Percentiles rank a stretch among this genome's conserved stretches.
Evolutionary conservation across 1,284 basidiomycete species (phyloP).

Genomic region (Puccinia coronata): DNA sequence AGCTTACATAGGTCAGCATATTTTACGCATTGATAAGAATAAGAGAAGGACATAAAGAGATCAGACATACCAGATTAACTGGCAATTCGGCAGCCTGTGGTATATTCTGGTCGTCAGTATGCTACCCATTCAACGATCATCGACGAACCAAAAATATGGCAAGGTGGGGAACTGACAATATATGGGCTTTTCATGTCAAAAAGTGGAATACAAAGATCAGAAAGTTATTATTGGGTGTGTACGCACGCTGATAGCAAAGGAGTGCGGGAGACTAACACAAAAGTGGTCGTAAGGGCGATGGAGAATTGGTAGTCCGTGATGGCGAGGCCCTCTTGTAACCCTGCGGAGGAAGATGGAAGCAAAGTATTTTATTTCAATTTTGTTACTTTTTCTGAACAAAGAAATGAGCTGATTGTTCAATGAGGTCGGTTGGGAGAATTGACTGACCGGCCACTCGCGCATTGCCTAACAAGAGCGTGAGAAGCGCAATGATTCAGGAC

Average conservation of each 20-base stretch:
- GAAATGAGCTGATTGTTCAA: not conserved
- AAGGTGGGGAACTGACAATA: constrained; percentile 39
- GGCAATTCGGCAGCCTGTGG: constrained; percentile 43
- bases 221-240: not conserved
- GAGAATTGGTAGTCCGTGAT: constrained; percentile 43
- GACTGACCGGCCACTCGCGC: constrained; percentile 46
- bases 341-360: not conserved
- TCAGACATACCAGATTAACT: constrained; percentile 29
- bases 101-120: not conserved
- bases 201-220: not conserved
- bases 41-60: not conserved
- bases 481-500: not conserved
- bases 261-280: constrained; percentile 25
- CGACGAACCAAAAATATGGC: too few species aligned
- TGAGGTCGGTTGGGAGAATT: not conserved
- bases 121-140: too few species aligned
- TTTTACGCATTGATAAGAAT: not conserved
- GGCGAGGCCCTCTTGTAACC: constrained; percentile 31
- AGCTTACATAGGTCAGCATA: not conserved
- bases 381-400: not conserved
- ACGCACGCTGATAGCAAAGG: not conserved
- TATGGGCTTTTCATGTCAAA: too few species aligned
- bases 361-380: not conserved
- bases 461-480: constrained; percentile 35
- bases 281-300: constrained; percentile 40